Conservation (phyloP, 2,329 filamentous ascomycete genomes). For the Didymosphaeria variabile region DNA sequence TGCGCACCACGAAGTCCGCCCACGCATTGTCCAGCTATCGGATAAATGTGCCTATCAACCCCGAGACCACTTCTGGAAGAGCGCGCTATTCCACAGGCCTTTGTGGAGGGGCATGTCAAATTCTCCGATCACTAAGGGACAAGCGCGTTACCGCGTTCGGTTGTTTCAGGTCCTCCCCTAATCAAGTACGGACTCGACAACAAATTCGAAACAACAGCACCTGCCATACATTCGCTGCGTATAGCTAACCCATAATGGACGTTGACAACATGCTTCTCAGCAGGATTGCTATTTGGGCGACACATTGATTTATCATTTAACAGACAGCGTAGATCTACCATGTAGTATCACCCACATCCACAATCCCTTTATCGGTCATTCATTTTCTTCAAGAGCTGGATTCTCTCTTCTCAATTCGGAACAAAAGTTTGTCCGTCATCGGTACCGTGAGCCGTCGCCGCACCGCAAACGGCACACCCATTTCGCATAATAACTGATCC, state of each 20-base stretch:
- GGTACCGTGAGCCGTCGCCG: not conserved
- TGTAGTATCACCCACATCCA: not conserved
- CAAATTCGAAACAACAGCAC: not conserved
- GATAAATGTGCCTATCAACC: not conserved
- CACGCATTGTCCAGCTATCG: not conserved
- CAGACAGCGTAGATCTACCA: not conserved
- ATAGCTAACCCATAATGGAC: slow-evolving; percentile 4
- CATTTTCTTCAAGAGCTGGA: not conserved
- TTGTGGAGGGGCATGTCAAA: not conserved
- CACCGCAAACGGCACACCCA: not conserved
- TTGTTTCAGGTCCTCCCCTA: not conserved
- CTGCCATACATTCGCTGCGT: not conserved
- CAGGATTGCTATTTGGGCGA: not conserved
- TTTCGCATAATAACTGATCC: not conserved
- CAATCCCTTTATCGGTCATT: not conserved
- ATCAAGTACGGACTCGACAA: not conserved
- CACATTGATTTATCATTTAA: not conserved
- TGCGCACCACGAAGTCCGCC: slow-evolving; percentile 7
- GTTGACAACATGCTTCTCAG: not conserved
- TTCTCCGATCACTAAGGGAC: not conserved
- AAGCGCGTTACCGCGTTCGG: not conserved
- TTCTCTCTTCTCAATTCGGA: not conserved
- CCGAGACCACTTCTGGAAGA: not conserved
- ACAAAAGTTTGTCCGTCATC: not conserved
- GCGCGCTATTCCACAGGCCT: too few relatives aligned